Conservation (phyloP, 2,329 filamentous ascomycete genomes). For the Xylaria sp. region DNA sequence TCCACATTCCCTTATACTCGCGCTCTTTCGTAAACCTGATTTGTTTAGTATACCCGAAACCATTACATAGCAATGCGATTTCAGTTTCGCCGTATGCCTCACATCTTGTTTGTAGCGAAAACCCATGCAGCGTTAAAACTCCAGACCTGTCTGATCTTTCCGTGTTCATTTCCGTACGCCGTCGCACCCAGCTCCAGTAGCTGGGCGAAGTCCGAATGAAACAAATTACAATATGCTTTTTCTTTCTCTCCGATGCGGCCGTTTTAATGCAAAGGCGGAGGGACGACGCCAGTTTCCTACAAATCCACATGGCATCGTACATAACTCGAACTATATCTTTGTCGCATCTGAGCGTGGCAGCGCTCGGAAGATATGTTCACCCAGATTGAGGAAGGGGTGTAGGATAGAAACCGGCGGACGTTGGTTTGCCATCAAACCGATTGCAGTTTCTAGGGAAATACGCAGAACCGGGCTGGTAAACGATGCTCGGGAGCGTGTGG, state of each 20-base stretch:
- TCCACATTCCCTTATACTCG: conserved; percentile 39
- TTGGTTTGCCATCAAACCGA: conserved; percentile 65
- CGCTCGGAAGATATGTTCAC: conserved; percentile 34
- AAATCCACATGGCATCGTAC: conserved; percentile 35
- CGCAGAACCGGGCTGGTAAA: conserved; percentile 58
- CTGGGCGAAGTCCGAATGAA: conserved; percentile 35
- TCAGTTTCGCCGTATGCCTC: conserved; percentile 45
- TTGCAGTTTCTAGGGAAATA: conserved; percentile 58
- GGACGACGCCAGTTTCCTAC: conserved; percentile 31
- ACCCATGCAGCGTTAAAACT: conserved; percentile 41
- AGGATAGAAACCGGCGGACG: conserved; percentile 65
- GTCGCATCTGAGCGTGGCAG: conserved; percentile 14
- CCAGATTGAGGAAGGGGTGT: conserved; percentile 62
- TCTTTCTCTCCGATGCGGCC: conserved; percentile 39
- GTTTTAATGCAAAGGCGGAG: conserved; percentile 41
- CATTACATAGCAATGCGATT: conserved; percentile 37
- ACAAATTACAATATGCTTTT: conserved; percentile 47
- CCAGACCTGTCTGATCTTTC: conserved; percentile 37
- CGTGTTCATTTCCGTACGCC: conserved; percentile 45
- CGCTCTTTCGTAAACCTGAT: conserved; percentile 40
- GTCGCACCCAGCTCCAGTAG: conserved; percentile 36
- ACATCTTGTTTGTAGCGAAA: conserved; percentile 34
- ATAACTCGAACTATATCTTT: conserved; percentile 30
- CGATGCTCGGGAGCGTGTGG: conserved; percentile 58
- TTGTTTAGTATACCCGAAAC: conserved; percentile 48